These are phyloP conservation scores for Lentinula lateritia DNA, from an alignment of 768 basidiomycete species.

Conservation along the genomic window DNA sequence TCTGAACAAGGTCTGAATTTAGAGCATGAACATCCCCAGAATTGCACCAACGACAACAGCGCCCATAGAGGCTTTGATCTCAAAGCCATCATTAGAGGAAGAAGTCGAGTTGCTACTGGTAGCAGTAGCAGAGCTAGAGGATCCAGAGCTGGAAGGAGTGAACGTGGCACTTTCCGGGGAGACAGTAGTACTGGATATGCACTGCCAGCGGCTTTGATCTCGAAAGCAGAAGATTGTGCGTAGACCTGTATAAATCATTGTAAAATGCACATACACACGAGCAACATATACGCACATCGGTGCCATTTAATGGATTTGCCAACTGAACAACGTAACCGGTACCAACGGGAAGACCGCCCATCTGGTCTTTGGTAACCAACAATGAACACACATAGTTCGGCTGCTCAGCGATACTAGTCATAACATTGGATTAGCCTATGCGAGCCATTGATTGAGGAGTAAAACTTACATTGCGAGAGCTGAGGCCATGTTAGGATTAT, in stretches of 20 bases:
- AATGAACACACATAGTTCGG: slow-evolving; percentile 58
- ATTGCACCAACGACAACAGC: neutral
- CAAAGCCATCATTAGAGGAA: neutral
- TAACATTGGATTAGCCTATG: neutral
- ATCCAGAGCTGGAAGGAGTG: neutral
- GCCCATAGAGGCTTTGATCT: neutral
- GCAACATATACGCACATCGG: slow-evolving; percentile 39
- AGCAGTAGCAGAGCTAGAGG: neutral
- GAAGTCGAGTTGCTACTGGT: neutral
- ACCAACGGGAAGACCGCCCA: slow-evolving; percentile 30
- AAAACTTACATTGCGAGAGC: slow-evolving; percentile 30
- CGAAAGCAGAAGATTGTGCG: slow-evolving; percentile 1
- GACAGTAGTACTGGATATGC: slow-evolving; percentile 2
- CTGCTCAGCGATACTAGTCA: slow-evolving; percentile 39
- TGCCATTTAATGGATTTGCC: slow-evolving; percentile 42
- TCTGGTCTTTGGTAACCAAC: slow-evolving; percentile 39
- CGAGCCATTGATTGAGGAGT: neutral
- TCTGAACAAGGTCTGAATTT: neutral
- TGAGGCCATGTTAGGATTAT: slow-evolving; percentile 37
- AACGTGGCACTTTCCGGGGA: slow-evolving; percentile 2
- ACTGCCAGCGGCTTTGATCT: slow-evolving; percentile 1
- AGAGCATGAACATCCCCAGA: neutral
- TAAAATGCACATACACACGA: too few species aligned
- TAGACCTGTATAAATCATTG: neutral
- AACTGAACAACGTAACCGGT: slow-evolving; percentile 46